Conservation (phyloP, 139 green algal species). For the Nannochloris sp. region DNA sequence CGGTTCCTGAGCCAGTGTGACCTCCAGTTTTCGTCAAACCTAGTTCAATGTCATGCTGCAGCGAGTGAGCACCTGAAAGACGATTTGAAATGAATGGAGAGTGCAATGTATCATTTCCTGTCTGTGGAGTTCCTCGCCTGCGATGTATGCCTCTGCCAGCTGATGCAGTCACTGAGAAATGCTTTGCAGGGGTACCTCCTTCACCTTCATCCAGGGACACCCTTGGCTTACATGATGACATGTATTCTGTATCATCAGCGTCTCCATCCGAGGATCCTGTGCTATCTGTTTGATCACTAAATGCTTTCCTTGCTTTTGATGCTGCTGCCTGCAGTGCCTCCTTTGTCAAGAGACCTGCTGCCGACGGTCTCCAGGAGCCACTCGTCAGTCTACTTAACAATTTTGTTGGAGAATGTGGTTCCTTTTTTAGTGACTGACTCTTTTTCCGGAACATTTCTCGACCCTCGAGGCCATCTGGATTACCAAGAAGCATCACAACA, state of each 20-base stretch:
- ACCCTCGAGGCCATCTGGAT: conserved; percentile 18
- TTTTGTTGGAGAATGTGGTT: neutral
- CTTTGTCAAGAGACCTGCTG: conserved; percentile 7
- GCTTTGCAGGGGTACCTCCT: too few species aligned
- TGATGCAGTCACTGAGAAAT: too few species aligned
- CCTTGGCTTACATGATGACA: neutral
- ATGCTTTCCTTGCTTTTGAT: conserved; percentile 1
- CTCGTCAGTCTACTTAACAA: neutral
- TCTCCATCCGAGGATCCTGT: neutral
- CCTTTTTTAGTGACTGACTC: neutral
- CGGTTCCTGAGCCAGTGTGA: neutral
- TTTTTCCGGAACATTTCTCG: neutral
- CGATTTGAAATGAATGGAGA: too few species aligned
- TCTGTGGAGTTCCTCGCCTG: too few species aligned
- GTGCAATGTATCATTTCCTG: too few species aligned
- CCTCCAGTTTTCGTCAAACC: too few species aligned
- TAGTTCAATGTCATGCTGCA: too few species aligned
- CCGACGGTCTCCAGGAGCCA: neutral
- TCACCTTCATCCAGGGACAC: too few species aligned
- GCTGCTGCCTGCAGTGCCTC: conserved; percentile 6
- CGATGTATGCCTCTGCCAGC: too few species aligned
- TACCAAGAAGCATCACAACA: conserved; percentile 28
- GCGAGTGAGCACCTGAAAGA: too few species aligned
- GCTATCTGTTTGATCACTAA: conserved; percentile 1
- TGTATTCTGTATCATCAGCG: neutral